phyloP scores from a whole-genome alignment of 305 asterid species.

The Fraxinus sp. region DNA sequence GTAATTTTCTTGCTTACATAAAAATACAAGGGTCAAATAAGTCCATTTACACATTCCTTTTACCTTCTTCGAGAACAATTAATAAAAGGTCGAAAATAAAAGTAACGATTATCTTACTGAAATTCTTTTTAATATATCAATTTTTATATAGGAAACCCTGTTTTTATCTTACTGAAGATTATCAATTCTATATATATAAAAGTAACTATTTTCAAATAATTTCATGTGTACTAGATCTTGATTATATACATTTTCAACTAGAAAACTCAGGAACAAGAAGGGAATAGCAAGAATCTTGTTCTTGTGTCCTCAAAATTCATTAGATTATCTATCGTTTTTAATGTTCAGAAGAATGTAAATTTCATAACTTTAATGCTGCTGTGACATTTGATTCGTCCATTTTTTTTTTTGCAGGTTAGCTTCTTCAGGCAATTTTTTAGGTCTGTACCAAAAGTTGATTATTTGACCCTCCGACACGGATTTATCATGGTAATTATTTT shows the following conservation, averaged over 20 bases:
- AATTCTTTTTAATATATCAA: too few species aligned
- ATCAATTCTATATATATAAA: too few species aligned
- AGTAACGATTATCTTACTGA: too few species aligned
- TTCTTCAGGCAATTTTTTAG: slow-evolving; percentile 81
- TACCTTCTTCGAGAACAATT: too few species aligned
- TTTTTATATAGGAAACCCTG: too few species aligned
- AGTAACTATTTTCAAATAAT: too few species aligned
- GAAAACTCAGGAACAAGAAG: not conserved
- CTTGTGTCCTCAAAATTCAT: not conserved
- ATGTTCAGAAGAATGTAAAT: not conserved
- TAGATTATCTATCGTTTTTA: not conserved
- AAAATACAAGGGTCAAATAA: too few species aligned
- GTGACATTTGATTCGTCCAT: not conserved
- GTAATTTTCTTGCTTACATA: too few species aligned
- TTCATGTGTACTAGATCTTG: not conserved
- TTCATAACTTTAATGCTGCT: not conserved
- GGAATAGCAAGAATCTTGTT: not conserved
- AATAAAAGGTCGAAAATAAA: too few species aligned
- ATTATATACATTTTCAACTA: not conserved
- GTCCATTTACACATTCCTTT: too few species aligned
- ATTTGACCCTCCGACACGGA: slow-evolving; percentile 81
- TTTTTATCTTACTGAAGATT: too few species aligned
- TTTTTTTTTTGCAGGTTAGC: slow-evolving; percentile 52
- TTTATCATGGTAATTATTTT: slow-evolving; percentile 56
- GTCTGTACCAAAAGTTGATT: slow-evolving; percentile 86